These are phyloP conservation scores for Xylaria sp. DNA, from an alignment of 2,329 filamentous ascomycete genomes.

Conservation along the genomic window DNA sequence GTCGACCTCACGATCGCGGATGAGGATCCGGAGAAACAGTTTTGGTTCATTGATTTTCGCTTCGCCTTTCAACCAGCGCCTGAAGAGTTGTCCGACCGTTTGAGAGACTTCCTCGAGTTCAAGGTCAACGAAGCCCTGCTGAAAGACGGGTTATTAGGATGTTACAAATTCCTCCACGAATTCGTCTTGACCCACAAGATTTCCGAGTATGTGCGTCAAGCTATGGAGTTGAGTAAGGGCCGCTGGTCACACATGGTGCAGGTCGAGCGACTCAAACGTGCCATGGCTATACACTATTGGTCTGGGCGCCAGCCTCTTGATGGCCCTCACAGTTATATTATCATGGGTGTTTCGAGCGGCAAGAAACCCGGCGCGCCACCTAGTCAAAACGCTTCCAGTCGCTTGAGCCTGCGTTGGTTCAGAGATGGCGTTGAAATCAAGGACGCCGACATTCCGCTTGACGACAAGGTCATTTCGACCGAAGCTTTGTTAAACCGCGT, in stretches of 20 bases:
- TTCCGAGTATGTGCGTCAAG: slow-evolving; percentile 73
- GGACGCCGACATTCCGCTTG: slow-evolving; percentile 60
- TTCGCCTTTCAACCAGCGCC: slow-evolving; percentile 73
- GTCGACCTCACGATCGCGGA: slow-evolving; percentile 87
- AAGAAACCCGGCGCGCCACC: slow-evolving; percentile 38
- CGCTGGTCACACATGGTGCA: slow-evolving; percentile 75
- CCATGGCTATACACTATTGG: slow-evolving; percentile 90
- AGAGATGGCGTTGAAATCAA: slow-evolving; percentile 71
- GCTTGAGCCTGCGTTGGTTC: slow-evolving; percentile 71
- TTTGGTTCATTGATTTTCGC: slow-evolving; percentile 90
- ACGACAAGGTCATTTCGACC: slow-evolving; percentile 63
- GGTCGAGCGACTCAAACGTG: slow-evolving; percentile 74
- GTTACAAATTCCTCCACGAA: slow-evolving; percentile 83
- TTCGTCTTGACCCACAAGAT: slow-evolving; percentile 88
- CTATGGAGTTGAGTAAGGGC: slow-evolving; percentile 59
- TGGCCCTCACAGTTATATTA: slow-evolving; percentile 80
- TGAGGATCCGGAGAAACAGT: slow-evolving; percentile 76
- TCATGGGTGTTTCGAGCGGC: slow-evolving; percentile 74
- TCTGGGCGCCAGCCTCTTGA: slow-evolving; percentile 50
- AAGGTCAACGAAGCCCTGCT: slow-evolving; percentile 67
- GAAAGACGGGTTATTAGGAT: slow-evolving; percentile 67
- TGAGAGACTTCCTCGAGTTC: slow-evolving; percentile 62
- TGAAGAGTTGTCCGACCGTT: slow-evolving; percentile 51
- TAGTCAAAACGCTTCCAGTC: slow-evolving; percentile 45
- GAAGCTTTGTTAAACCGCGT: slow-evolving; percentile 69